These are phyloP conservation scores for Coemansia asiatica DNA, from an alignment of 192 early-diverging fungal genomes.

Conservation along the genomic window DNA sequence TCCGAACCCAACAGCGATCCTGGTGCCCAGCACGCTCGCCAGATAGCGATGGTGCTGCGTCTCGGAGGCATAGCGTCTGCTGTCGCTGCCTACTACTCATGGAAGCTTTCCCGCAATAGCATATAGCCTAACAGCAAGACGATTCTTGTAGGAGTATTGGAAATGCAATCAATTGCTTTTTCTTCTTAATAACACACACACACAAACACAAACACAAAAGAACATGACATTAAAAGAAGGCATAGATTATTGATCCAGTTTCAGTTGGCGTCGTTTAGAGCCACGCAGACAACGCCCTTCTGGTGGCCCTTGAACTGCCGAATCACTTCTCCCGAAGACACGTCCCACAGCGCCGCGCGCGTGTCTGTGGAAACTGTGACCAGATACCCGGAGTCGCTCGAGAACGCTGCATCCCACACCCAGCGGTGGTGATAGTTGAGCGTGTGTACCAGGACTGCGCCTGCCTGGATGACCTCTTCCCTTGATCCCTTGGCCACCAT, in stretches of 20 bases:
- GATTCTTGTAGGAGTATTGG: too few relatives aligned
- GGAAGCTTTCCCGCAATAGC: constrained; percentile 26
- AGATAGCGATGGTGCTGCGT: constrained; percentile 45
- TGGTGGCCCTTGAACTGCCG: constrained; percentile 56
- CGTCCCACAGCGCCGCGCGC: constrained; percentile 49
- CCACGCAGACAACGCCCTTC: constrained; percentile 51
- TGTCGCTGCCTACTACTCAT: constrained; percentile 33
- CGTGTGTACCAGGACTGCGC: constrained; percentile 37
- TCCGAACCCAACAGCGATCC: constrained; percentile 11
- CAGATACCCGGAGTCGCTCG: constrained; percentile 50
- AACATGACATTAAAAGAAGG: too few relatives aligned
- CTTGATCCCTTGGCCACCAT: constrained; percentile 10
- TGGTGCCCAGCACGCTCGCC: constrained; percentile 33
- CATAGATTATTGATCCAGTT: not conserved
- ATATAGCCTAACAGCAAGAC: too few relatives aligned
- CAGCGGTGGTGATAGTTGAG: constrained; percentile 47
- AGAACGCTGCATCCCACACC: constrained; percentile 57
- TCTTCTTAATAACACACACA: constrained; percentile 1
- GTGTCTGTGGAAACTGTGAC: constrained; percentile 55
- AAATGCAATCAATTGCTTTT: too few relatives aligned
- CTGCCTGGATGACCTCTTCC: constrained; percentile 25
- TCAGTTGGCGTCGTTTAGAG: constrained; percentile 46
- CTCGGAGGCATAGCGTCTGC: constrained; percentile 40
- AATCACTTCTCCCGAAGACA: constrained; percentile 38
- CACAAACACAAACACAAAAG: not conserved